Base-by-base conservation (phyloP, 2,329 filamentous ascomycete genomes). In the Penicillium fuscoglaucum region DNA sequence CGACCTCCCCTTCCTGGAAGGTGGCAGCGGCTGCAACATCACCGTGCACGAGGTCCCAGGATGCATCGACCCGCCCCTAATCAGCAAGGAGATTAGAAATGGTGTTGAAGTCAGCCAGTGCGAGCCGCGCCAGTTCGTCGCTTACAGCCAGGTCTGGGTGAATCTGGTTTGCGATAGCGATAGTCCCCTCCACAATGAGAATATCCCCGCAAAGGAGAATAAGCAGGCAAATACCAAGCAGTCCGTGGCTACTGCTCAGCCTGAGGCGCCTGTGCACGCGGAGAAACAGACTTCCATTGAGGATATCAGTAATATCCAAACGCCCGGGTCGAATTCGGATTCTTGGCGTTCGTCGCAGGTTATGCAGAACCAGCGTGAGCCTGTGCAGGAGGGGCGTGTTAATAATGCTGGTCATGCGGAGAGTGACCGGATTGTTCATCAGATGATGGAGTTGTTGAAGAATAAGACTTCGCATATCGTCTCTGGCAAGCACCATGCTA, bases 31-130 rank as follows among this genome's bases (percentile, higher is more conserved):
- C 17, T 75, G 73, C 63, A 70, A 67, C 15, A 68, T 74, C 55
- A 67, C 71, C 28, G 53, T 75, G 1, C 69, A 74, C 55, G 72
- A 75, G 44, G 64, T 69, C 0, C 69, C 72, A 0, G 71, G 65
- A 2, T 75, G 73, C 41, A 58, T 68, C 6, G 70, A 73, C 40
- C 50, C 59, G 4, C 68, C 72, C 1, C 62, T 75, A 0, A 59
- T 75, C 46, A 60, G 46, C 21, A 55, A 67, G 28, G 59, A 64
- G 9, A 54, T 73, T 2, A 55, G 54, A 55, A 48, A 64, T 29
- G 61, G 65, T 6, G 61, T 65, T 2, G 70, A 60, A 44, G 43
- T 67, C 3, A 73, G 70, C 52, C 55, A 56, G 6, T 75, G 73
- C 44, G 56, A 55, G 41, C 33, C 49, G 21, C 61, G 68, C 19